Conservation (phyloP, 208 protist species). For the Crithidia fasciculata region DNA sequence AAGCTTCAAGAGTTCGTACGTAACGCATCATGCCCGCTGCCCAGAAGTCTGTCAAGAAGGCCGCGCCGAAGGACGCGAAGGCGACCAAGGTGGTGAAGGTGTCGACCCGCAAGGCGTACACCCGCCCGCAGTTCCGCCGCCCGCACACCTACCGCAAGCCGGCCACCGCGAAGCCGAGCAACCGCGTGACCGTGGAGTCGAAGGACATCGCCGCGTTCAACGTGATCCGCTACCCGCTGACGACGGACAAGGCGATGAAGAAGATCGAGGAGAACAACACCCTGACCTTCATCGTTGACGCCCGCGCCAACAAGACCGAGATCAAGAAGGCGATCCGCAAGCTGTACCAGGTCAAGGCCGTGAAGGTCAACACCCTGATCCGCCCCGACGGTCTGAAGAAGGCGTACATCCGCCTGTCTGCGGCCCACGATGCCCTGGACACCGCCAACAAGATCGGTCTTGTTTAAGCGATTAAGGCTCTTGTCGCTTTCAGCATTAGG, state of each 20-base stretch:
- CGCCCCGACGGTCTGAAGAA: conserved; percentile 98
- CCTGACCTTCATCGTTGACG: conserved; percentile 99
- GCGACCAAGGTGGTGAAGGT: conserved; percentile 90
- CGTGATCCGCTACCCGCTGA: conserved; percentile 98
- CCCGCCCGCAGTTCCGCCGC: conserved; percentile 95
- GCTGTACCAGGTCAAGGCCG: conserved; percentile 97
- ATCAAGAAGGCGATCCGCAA: conserved; percentile 98
- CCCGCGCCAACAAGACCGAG: conserved; percentile 97
- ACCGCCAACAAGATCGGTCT: conserved; percentile 98
- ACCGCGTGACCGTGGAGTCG: conserved; percentile 83
- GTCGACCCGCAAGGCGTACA: conserved; percentile 95
- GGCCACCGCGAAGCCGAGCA: conserved; percentile 92
- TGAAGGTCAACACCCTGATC: conserved; percentile 99
- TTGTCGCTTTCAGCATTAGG: conserved; percentile 5
- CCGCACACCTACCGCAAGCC: conserved; percentile 95
- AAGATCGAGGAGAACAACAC: conserved; percentile 99
- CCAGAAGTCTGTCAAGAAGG: conserved; percentile 54
- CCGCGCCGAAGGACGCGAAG: conserved; percentile 54
- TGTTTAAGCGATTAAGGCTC: conserved; percentile 56
- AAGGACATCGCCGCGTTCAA: conserved; percentile 89
- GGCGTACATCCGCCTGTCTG: conserved; percentile 97
- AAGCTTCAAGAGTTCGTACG: conserved; percentile 19
- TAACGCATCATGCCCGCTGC: conserved; percentile 57
- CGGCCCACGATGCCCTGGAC: conserved; percentile 97
- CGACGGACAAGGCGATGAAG: conserved; percentile 99